Conservation (phyloP, 768 basidiomycete species). For the Trametes coccinea region DNA sequence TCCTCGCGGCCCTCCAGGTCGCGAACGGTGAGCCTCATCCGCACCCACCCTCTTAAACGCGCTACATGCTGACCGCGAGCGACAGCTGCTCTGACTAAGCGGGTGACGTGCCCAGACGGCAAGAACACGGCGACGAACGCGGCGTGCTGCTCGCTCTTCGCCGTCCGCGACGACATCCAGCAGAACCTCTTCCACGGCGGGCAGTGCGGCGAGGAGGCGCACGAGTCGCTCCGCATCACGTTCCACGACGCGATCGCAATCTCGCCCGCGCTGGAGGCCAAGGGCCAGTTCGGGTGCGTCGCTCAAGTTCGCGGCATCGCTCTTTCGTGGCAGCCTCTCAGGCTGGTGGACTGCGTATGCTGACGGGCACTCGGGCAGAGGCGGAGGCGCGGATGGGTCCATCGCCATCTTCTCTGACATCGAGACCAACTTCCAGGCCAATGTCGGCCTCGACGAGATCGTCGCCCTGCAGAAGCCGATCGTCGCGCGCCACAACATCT, state of each 20-base stretch:
- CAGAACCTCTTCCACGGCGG: conserved; percentile 31
- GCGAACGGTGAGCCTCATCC: conserved; percentile 15
- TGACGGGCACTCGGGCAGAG: conserved; percentile 7
- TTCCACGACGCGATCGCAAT: conserved; percentile 30
- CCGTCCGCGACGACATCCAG: conserved; percentile 35
- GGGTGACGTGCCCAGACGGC: conserved; percentile 35
- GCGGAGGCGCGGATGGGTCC: conserved; percentile 28
- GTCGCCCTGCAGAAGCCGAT: conserved; percentile 37
- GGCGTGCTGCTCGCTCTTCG: conserved; percentile 35
- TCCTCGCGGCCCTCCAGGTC: conserved; percentile 22
- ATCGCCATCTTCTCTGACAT: conserved; percentile 25
- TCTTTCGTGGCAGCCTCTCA: background rate
- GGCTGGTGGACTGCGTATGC: background rate
- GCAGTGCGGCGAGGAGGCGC: conserved; percentile 35
- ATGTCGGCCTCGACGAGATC: conserved; percentile 14
- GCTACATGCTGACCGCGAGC: background rate
- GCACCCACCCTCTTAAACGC: background rate
- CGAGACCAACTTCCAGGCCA: conserved; percentile 20
- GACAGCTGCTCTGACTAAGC: conserved; percentile 25
- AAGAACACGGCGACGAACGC: conserved; percentile 30
- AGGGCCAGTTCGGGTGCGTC: conserved; percentile 20
- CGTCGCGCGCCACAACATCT: conserved; percentile 39
- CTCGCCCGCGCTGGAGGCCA: conserved; percentile 12
- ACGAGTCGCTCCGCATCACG: conserved; percentile 31
- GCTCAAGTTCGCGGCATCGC: too few relatives aligned